Conservation (phyloP, 768 basidiomycete species). For the Holtermanniella nyarrowii region DNA sequence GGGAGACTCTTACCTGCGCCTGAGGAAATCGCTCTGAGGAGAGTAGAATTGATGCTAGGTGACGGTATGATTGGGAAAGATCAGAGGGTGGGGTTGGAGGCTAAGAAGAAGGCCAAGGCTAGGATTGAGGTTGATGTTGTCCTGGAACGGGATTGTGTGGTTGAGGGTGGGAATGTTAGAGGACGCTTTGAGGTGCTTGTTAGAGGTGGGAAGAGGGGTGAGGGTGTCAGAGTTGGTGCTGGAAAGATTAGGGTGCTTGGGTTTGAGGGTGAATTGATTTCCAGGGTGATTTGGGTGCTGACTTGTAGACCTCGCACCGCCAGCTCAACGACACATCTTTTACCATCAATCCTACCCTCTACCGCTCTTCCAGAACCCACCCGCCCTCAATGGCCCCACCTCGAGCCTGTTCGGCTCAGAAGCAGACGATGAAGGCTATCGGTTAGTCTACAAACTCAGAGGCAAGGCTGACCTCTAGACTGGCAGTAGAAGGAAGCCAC, state of each 20-base stretch:
- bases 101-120: slow-evolving; percentile 45
- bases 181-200: slow-evolving; percentile 63
- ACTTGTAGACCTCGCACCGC: slow-evolving; percentile 7
- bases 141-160: slow-evolving; percentile 62
- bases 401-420: slow-evolving; percentile 31
- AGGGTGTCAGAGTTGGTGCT: slow-evolving; percentile 53
- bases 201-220: slow-evolving; percentile 50
- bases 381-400: slow-evolving; percentile 40
- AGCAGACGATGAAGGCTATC: slow-evolving; percentile 41
- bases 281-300: neutral
- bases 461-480: slow-evolving; percentile 55
- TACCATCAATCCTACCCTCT: slow-evolving; percentile 61
- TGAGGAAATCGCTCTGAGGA: slow-evolving; percentile 10
- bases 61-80: slow-evolving; percentile 45
- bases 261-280: slow-evolving; percentile 54
- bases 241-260: slow-evolving; percentile 75
- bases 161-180: slow-evolving; percentile 65
- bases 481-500: slow-evolving; percentile 58
- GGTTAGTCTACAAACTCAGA: slow-evolving; percentile 30
- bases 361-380: slow-evolving; percentile 42
- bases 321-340: slow-evolving; percentile 55
- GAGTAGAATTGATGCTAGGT: slow-evolving; percentile 14
- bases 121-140: slow-evolving; percentile 73
- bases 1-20: slow-evolving; percentile 31
- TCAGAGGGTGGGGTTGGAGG: slow-evolving; percentile 53